Conservation (phyloP, 371 early-diverging fungal species). For the Mucor sp. region DNA sequence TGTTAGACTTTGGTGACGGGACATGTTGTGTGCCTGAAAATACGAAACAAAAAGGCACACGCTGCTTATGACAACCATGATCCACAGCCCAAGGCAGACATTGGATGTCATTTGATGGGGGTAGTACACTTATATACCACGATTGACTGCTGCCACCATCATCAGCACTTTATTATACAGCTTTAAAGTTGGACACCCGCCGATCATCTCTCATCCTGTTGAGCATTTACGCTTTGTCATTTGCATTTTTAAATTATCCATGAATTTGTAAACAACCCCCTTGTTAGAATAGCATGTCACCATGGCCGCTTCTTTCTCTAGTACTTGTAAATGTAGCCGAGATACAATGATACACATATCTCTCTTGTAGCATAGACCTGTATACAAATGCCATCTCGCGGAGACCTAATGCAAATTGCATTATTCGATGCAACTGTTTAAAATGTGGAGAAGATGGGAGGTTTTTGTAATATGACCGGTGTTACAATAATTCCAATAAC, state of each 20-base stretch:
- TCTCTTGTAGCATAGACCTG: neutral
- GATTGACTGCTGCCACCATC: neutral
- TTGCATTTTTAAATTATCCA: slow-evolving; percentile 3
- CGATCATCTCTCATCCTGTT: neutral
- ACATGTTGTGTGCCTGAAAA: neutral
- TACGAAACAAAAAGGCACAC: neutral
- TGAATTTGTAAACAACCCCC: neutral
- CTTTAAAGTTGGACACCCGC: neutral
- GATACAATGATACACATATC: no score
- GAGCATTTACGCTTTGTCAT: slow-evolving; percentile 3
- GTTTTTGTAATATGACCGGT: neutral
- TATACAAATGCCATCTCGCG: neutral
- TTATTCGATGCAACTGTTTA: neutral
- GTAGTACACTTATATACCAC: neutral
- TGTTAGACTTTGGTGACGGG: neutral
- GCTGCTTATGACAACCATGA: neutral
- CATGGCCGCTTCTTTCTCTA: neutral
- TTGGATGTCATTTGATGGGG: neutral
- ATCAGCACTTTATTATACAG: neutral
- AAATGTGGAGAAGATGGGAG: neutral
- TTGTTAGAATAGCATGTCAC: neutral
- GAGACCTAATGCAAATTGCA: slow-evolving; percentile 2
- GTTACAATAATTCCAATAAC: neutral
- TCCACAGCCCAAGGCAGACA: neutral
- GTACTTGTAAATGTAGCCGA: no score